Percentiles rank a stretch among this genome's conserved stretches.
These are phyloP conservation scores for Fusarium oligoseptatum DNA, from an alignment of 2,329 filamentous ascomycete genomes.

Conservation along the genomic window DNA sequence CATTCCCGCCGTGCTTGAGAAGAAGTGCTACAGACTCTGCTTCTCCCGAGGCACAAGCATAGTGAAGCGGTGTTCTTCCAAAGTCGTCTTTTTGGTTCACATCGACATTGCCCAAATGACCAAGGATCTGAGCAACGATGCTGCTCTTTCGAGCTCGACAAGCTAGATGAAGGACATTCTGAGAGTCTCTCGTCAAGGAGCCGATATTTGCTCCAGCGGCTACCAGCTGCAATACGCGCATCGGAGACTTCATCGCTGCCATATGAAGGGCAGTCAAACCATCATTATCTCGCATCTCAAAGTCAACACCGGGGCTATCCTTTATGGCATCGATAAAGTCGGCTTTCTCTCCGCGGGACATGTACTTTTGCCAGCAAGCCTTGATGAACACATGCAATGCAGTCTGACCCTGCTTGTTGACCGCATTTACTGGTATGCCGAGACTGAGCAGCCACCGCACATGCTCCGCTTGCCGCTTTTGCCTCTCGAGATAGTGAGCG, in stretches of 20 bases:
- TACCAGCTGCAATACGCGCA: conserved; percentile 14
- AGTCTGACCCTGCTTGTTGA: conserved; percentile 28
- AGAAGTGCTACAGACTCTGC: conserved; percentile 31
- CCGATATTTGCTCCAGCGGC: conserved; percentile 13
- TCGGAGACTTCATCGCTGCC: conserved; percentile 27
- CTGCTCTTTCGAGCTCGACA: conserved; percentile 29
- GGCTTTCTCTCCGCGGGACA: background rate
- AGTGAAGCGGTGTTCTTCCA: conserved; percentile 37
- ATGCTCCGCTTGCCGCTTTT: background rate
- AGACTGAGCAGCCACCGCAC: conserved; percentile 29
- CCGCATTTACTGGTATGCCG: conserved; percentile 30
- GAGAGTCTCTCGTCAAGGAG: conserved; percentile 24
- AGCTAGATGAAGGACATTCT: conserved; percentile 37
- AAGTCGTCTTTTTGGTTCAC: conserved; percentile 29
- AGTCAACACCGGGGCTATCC: background rate
- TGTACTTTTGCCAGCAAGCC: background rate
- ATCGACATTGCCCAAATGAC: background rate
- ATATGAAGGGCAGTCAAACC: conserved; percentile 34
- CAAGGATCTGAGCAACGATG: conserved; percentile 27
- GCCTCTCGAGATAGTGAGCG: background rate
- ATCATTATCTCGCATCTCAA: conserved; percentile 27
- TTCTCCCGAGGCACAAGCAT: conserved; percentile 38
- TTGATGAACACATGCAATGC: conserved; percentile 29
- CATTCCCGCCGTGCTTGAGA: conserved; percentile 20
- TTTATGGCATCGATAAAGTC: conserved; percentile 29